Conservation (phyloP, 345 rosid species). For the Salix purpurea region DNA sequence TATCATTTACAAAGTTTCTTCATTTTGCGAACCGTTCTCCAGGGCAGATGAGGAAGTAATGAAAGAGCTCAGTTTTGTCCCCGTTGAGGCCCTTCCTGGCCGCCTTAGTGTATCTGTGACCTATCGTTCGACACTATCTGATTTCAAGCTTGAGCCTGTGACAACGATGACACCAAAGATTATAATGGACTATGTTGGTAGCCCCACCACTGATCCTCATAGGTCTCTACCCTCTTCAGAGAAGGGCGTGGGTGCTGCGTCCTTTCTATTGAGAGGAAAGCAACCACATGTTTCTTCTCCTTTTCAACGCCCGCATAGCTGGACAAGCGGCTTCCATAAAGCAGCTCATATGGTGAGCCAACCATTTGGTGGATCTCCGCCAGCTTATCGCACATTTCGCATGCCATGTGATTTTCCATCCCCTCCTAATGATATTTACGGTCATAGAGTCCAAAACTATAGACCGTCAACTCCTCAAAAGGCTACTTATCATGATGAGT, state of each 20-base stretch:
- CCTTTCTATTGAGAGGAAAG: conserved; percentile 55
- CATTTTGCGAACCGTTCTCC: conserved; percentile 61
- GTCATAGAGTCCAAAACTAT: conserved; percentile 34
- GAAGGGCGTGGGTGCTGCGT: conserved; percentile 45
- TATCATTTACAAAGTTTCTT: conserved; percentile 73
- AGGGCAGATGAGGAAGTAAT: conserved; percentile 52
- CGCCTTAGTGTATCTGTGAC: conserved; percentile 59
- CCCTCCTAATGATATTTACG: conserved; percentile 40
- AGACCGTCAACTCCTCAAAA: conserved; percentile 35
- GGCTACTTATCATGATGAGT: conserved; percentile 44
- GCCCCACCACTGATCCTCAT: conserved; percentile 75
- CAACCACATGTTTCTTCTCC: conserved; percentile 46
- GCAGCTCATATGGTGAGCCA: conserved; percentile 43
- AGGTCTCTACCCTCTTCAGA: conserved; percentile 70
- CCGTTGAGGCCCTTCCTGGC: conserved; percentile 78
- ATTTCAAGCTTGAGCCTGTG: conserved; percentile 61
- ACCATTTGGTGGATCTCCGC: conserved; percentile 46
- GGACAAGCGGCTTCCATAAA: conserved; percentile 85
- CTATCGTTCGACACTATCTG: conserved; percentile 57
- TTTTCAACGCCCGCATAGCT: conserved; percentile 74
- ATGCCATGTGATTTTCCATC: conserved; percentile 43
- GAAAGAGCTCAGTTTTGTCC: conserved; percentile 59
- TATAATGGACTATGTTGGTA: conserved; percentile 77
- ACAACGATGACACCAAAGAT: conserved; percentile 67
- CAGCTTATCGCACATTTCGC: conserved; percentile 41